Percentiles rank a stretch among this genome's conserved stretches.
Evolutionary conservation across 2,329 filamentous ascomycete genomes (phyloP).

Genomic region (Cladophialophora yegresii): DNA sequence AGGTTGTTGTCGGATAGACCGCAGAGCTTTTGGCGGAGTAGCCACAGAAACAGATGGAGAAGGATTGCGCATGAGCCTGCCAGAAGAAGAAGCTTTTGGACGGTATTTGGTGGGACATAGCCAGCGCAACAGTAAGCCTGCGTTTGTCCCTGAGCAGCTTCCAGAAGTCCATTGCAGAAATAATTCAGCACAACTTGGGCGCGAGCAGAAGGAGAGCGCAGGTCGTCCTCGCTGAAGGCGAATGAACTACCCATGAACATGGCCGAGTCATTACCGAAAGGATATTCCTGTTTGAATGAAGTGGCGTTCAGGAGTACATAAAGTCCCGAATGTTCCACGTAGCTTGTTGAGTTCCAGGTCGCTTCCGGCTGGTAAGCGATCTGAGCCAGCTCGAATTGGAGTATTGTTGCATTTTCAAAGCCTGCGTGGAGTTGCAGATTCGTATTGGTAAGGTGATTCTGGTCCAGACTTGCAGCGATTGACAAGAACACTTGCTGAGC

Average conservation of each 20-base stretch:
- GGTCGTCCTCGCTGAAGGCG: slow-evolving; percentile 51
- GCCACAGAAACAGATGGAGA: slow-evolving; percentile 5
- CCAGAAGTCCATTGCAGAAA: slow-evolving; percentile 55
- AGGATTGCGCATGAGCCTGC: slow-evolving; percentile 4
- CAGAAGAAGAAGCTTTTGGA: slow-evolving; percentile 39
- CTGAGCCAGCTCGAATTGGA: neutral
- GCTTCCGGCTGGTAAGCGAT: slow-evolving; percentile 8
- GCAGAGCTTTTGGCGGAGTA: slow-evolving; percentile 3
- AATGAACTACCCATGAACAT: slow-evolving; percentile 49
- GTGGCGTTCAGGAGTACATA: neutral
- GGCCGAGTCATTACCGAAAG: slow-evolving; percentile 40
- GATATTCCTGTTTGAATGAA: slow-evolving; percentile 42
- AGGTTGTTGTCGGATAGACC: neutral
- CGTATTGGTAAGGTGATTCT: neutral
- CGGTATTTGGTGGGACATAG: slow-evolving; percentile 40
- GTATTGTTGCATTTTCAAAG: neutral
- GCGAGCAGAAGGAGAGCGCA: slow-evolving; percentile 55
- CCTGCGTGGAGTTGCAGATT: neutral
- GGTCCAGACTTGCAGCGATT: slow-evolving; percentile 53
- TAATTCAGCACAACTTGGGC: slow-evolving; percentile 58
- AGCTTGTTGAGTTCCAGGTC: slow-evolving; percentile 8
- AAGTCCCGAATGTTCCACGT: neutral
- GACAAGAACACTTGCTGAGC: slow-evolving; percentile 64
- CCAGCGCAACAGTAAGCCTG: slow-evolving; percentile 57
- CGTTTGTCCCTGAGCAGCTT: slow-evolving; percentile 47